These are phyloP conservation scores for Dioscorea dumetorum DNA, from an alignment of 106 monocot genomes.

Conservation along the genomic window DNA sequence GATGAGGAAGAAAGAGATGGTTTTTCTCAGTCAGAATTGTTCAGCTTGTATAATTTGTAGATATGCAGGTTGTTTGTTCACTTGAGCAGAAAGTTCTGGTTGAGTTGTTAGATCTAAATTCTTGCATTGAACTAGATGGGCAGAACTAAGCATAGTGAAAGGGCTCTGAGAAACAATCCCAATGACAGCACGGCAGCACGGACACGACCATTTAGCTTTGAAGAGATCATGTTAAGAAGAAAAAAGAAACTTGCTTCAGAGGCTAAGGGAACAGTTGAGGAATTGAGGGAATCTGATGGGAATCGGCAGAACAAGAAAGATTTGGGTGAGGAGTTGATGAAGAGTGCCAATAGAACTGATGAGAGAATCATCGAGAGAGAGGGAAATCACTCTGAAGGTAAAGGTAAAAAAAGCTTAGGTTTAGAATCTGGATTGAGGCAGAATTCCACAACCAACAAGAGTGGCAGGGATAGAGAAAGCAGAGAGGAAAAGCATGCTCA, in stretches of 20 bases:
- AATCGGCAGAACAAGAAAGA: constrained; percentile 3
- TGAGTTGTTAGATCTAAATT: background rate
- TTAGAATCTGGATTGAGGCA: constrained; percentile 12
- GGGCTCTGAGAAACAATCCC: constrained; percentile 16
- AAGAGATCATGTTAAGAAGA: constrained; percentile 71
- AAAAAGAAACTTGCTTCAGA: constrained; percentile 37
- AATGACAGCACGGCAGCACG: constrained; percentile 75
- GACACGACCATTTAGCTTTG: constrained; percentile 73
- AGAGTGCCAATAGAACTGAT: constrained; percentile 18
- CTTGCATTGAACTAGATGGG: constrained; percentile 33
- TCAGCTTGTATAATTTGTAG: too few relatives aligned
- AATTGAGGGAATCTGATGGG: constrained; percentile 9
- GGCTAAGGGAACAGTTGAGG: constrained; percentile 8
- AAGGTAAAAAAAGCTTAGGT: constrained; percentile 12
- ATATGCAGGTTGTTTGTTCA: too few relatives aligned
- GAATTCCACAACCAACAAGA: constrained; percentile 25
- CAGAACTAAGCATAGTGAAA: constrained; percentile 23
- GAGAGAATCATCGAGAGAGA: constrained; percentile 15
- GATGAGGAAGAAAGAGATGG: too few relatives aligned
- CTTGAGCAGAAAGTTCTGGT: too few relatives aligned
- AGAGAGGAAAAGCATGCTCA: constrained; percentile 24
- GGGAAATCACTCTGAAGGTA: constrained; percentile 8
- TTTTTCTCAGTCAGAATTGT: too few relatives aligned
- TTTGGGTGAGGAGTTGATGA: constrained; percentile 8
- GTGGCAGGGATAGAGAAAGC: constrained; percentile 30